Evolutionary conservation across 2,329 filamentous ascomycete genomes (phyloP), one percentile per base, ranked within the genome.

Genomic region (Alternaria conjuncta): DNA sequence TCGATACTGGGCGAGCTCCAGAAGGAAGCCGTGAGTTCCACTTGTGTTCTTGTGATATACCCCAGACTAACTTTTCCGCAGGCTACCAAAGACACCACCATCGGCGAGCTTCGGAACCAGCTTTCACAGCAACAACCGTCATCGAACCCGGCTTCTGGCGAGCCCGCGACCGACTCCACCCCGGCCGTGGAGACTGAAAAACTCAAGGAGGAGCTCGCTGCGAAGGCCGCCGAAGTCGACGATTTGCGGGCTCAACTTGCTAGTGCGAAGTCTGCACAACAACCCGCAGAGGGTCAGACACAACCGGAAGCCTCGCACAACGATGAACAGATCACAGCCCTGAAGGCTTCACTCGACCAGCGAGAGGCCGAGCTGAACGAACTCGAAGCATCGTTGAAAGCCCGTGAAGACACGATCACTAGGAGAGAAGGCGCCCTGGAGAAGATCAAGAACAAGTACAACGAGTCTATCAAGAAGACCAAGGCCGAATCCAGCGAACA

Each of bases 1-100:
- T 82, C 87, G 25, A 81, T 81, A 20, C 87, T 90, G 9, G 83
- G 85, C 4, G 89, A 91, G 69, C 86, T 87, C 50, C 90, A 93
- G 73, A 82, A 84, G 13, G 90, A 90, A 78, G 86, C 84, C 26
- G 79, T 78, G 76, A 74, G 79, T 57, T 13, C 25, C 4, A 4
- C 3, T 3, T 3, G 11, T n/a, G 2, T 18, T 6, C 23, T 13
- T 20, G n/a, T 10, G 13, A 44, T 5, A 15, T 18, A 59, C 8
- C 7, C 10, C n/a, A 26, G 9, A 41, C 72, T 76, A 69, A 77
- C 47, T 3, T 32, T 6, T 13, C 18, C 18, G 2, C 60, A 80
- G 78, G 72, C 69, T 36, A 79, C 84, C 59, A 72, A 84, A n/a
- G 79, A 81, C 59, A 73, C 78, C 51, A 76, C 71, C 21, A 77